Base-by-base conservation (phyloP, 2,329 filamentous ascomycete genomes). In the Paecilomyces dactylethromorphus region DNA sequence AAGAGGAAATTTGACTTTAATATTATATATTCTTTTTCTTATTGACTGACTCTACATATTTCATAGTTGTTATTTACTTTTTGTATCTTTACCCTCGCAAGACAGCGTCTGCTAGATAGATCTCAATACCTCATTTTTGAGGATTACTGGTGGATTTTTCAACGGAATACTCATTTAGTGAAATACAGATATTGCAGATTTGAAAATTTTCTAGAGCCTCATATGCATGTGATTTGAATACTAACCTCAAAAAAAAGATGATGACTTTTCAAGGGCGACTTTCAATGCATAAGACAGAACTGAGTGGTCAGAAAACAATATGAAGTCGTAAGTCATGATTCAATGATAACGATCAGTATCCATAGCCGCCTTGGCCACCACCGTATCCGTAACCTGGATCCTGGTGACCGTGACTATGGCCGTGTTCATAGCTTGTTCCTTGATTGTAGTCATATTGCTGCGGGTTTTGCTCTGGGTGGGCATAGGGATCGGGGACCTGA, bases 321-420 rank as follows among this genome's bases (percentile, higher is more conserved):
- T 45, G 15, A 15, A 45, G 39, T 45, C 39, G 39, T 45, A 18
- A 45, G n/a, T 45, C 54, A 15, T 45, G 31, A 45, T n/a, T n/a
- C 45, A 49, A 49, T 49, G n/a, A n/a, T 45, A 49, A 22, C 33
- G 12, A 56, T 56, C 54, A 56, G 51, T 61, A 57, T n/a, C 32
- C 39, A 56, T 56, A 51, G 1, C 45, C 39, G 33, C 55, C 45
- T 13, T 51, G 21, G 26, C 26, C 26, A 29, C 26, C 26, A 29
- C 26, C 26, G 22, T 59, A 29, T 21, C 50, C 22, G 21, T 61
- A 29, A 13, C 54, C 31, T 51, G 58, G 54, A n/a, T 53, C 45
- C 33, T 51, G 32, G 29, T 60, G 53, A 8, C 58, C 53, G 56
- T 59, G 60, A 56, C 59, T 49, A 55, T 59, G 53, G 18, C 32